A percentile compares a stretch with the other conserved stretches of the same genome.
phyloP scores from a whole-genome alignment of 1,284 basidiomycete species.

The Apiotrichum gracile region DNA sequence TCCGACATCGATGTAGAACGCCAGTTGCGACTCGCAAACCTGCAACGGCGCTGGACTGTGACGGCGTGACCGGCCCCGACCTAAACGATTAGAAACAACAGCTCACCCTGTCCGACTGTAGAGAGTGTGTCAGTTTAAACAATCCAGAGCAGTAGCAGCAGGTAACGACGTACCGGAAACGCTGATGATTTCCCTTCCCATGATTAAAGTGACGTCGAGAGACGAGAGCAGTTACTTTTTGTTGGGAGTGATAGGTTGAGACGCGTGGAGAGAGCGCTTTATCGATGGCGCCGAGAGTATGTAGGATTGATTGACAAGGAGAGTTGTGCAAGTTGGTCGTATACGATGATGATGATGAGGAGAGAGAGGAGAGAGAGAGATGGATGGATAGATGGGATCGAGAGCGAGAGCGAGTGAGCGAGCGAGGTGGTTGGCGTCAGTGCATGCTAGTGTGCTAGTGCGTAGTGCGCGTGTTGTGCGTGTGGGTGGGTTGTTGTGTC shows the following conservation, averaged over 20 bases:
- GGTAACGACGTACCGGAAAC: conserved; percentile 28
- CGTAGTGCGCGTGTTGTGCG: neutral
- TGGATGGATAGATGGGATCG: no score
- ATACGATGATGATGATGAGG: neutral
- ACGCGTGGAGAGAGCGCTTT: no score
- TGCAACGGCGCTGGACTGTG: no score
- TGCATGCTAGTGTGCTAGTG: neutral
- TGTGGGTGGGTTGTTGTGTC: no score
- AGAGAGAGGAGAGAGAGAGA: neutral
- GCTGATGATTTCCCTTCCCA: conserved; percentile 42
- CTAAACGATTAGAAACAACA: neutral
- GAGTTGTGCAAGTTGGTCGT: neutral
- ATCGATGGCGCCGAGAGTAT: neutral
- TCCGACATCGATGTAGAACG: no score
- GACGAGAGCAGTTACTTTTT: no score
- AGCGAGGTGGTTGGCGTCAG: neutral
- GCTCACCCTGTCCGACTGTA: conserved; percentile 25
- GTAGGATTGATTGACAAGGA: neutral
- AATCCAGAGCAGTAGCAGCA: neutral
- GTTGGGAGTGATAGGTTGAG: no score
- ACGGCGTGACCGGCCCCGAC: neutral
- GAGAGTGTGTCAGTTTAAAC: neutral
- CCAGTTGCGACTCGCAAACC: no score
- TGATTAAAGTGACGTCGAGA: conserved; percentile 4
- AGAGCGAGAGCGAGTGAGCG: no score